phyloP scores from a whole-genome alignment of 1,139 yeast species.

The Schwanniomyces etchellsii region DNA sequence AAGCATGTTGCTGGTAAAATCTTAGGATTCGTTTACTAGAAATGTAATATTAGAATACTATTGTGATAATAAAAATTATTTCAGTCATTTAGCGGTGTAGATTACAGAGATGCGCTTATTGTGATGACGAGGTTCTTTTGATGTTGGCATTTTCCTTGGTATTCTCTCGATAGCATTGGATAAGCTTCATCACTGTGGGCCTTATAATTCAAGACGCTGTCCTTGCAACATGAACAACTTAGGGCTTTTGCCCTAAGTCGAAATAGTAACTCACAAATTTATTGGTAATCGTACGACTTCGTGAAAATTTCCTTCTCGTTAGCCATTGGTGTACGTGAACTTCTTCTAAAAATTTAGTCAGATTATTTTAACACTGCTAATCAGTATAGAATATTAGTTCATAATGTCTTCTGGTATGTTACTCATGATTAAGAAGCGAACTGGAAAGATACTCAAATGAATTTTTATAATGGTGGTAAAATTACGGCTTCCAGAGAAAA shows the following conservation, averaged over 20 bases:
- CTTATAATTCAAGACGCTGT: no score
- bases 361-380: conserved; percentile 1
- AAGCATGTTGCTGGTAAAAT: conserved; percentile 99
- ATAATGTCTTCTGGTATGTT: conserved; percentile 33
- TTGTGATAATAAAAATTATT: conserved; percentile 1
- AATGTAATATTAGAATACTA: conserved; percentile 5
- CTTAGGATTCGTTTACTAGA: conserved; percentile 90
- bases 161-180: no score
- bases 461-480: no score
- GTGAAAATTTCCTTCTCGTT: background rate
- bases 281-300: background rate
- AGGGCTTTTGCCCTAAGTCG: background rate
- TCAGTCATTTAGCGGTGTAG: no score
- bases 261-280: background rate
- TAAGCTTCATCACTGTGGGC: no score
- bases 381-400: conserved; percentile 9
- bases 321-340: background rate
- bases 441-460: background rate
- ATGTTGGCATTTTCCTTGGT: no score
- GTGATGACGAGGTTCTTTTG: no score
- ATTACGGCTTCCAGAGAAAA: no score
- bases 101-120: no score
- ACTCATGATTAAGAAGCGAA: background rate
- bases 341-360: background rate
- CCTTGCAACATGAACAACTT: no score